phyloP scores from a whole-genome alignment of 192 early-diverging fungal species.

The Backusella macrospora region DNA sequence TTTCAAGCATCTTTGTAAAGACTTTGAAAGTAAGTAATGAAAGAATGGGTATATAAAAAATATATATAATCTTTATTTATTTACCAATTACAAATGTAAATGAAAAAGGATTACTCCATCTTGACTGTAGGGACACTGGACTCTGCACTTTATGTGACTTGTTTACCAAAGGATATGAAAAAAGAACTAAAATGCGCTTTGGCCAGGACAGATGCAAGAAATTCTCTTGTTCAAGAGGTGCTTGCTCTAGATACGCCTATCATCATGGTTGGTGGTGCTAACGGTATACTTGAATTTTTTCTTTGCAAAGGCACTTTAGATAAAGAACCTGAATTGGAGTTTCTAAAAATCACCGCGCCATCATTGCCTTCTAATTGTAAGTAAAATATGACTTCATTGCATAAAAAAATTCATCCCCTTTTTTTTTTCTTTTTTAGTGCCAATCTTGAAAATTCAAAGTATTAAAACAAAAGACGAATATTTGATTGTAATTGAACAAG shows the following conservation, averaged over 20 bases:
- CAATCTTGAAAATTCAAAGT: not conserved
- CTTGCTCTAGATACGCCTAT: not conserved
- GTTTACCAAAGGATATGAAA: not conserved
- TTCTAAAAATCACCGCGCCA: not conserved
- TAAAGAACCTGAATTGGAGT: not conserved
- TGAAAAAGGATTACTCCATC: conserved; percentile 11
- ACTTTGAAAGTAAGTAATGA: not conserved
- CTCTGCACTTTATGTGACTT: conserved; percentile 3
- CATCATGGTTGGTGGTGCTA: not conserved
- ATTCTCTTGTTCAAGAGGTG: not conserved
- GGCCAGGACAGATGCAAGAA: conserved; percentile 4
- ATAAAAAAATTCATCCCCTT: not conserved
- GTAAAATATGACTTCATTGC: not conserved
- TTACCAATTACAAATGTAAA: too few relatives aligned
- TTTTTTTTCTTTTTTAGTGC: not conserved
- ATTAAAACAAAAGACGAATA: not conserved
- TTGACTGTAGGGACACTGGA: conserved; percentile 7
- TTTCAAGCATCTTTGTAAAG: conserved; percentile 8
- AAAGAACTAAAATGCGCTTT: not conserved
- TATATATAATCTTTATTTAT: too few relatives aligned
- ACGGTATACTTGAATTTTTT: conserved; percentile 13
- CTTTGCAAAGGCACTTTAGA: not conserved
- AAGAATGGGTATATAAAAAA: not conserved
- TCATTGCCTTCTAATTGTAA: conserved; percentile 17
- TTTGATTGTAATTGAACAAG: not conserved